Conservation (phyloP, 192 early-diverging fungal genomes). For the Rhizoclosmatium globosum region DNA sequence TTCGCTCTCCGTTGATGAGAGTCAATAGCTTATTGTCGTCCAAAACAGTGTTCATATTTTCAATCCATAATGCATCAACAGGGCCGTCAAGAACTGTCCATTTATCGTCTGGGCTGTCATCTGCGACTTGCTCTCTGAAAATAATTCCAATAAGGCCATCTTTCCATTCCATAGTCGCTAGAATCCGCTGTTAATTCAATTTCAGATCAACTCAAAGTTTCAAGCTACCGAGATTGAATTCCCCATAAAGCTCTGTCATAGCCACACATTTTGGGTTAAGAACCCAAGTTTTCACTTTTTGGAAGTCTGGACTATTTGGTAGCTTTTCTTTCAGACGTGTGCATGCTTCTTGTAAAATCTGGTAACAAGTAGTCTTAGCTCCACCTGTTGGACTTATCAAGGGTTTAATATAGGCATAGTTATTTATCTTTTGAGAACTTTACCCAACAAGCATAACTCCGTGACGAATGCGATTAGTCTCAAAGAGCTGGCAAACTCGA, state of each 20-base stretch:
- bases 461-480: constrained; percentile 65
- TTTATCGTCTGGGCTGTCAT: constrained; percentile 62
- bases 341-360: constrained; percentile 60
- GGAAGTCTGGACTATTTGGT: constrained; percentile 47
- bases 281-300: constrained; percentile 63
- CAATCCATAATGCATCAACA: constrained; percentile 69
- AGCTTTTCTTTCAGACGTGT: constrained; percentile 48
- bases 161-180: constrained; percentile 72
- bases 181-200: constrained; percentile 12
- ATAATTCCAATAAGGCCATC: constrained; percentile 65
- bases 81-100: constrained; percentile 71
- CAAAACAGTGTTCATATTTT: constrained; percentile 69
- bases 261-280: constrained; percentile 70
- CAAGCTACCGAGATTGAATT: constrained; percentile 55
- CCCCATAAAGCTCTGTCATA: constrained; percentile 70
- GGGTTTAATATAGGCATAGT: not conserved
- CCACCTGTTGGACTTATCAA: constrained; percentile 66
- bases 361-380: constrained; percentile 67
- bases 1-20: constrained; percentile 69
- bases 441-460: constrained; percentile 69
- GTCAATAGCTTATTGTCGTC: constrained; percentile 71
- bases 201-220: not conserved
- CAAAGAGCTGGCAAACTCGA: constrained; percentile 63
- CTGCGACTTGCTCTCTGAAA: constrained; percentile 64
- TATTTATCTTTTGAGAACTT: not conserved